phyloP scores from a whole-genome alignment of 768 basidiomycete genomes.

The Psilocybe cubensis region DNA sequence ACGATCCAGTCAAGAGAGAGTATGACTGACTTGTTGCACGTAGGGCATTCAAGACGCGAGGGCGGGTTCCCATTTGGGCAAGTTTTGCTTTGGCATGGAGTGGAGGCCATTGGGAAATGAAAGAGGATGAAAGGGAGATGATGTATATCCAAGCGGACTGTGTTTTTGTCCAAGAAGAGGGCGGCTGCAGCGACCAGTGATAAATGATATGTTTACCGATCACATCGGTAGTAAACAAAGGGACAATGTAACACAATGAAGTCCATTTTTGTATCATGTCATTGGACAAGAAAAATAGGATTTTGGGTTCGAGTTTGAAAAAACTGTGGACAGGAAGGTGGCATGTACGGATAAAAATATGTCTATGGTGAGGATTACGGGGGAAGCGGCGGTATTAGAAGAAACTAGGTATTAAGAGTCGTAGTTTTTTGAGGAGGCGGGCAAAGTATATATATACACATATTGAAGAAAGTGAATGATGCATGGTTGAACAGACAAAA shows the following conservation, averaged over 20 bases:
- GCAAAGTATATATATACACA: conserved; percentile 24
- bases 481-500: conserved; percentile 19
- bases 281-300: conserved; percentile 2
- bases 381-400: neutral
- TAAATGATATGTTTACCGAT: conserved; percentile 15
- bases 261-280: neutral
- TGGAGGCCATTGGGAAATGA: conserved; percentile 22
- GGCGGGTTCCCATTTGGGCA: conserved; percentile 86
- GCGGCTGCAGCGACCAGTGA: neutral
- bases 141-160: neutral
- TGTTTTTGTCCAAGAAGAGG: neutral
- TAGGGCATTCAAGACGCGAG: conserved; percentile 89
- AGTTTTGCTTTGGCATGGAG: conserved; percentile 67
- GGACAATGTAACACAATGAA: neutral
- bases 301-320: neutral
- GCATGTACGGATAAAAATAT: neutral
- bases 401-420: neutral
- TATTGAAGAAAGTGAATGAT: conserved; percentile 11
- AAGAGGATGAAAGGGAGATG: conserved; percentile 7
- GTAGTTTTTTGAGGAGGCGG: conserved; percentile 12
- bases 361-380: neutral
- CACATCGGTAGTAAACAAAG: conserved; percentile 16
- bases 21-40: conserved; percentile 81
- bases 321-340: neutral
- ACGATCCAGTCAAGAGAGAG: neutral